Base-by-base conservation (phyloP, 495 filamentous ascomycete genomes). In the Penicillium herquei region DNA sequence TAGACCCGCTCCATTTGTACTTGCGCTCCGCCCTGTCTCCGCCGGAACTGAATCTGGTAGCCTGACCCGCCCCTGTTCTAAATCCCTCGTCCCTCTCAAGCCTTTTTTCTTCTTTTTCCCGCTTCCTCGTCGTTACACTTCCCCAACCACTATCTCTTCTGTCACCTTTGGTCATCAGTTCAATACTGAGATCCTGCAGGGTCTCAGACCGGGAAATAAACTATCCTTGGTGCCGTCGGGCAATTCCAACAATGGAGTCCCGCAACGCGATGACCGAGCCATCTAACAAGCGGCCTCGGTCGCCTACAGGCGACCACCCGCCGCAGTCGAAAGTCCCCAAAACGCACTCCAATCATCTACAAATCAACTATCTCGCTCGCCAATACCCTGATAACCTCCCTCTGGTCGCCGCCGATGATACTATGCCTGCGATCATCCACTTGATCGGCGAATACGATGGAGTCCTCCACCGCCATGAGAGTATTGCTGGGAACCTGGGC, bases 301-400 rank as follows among this genome's bases (percentile, higher is more conserved):
- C 81, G 33, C 79, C 79, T n/a, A 78, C 79, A 5, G 70, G 69
- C 53, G 81, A 83, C 51, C 67, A 70, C 45, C 52, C 61, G 55
- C 63, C 72, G 64, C 58, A 81, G 59, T 71, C 80, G 57, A 84
- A 84, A 67, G 63, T 77, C 17, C 73, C 75, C 58, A 84, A 83
- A 62, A 78, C 74, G 3, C 76, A 74, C 42, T 74, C 73, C 49
- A 82, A 82, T 72, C 75, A 85, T 72, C 72, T 87, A 21, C 87
- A 87, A 61, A 94, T 94, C 76, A 93, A 96, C 68, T 96, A 94
- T 62, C 80, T 94, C 42, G 82, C 83, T 39, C 81, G 85, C 35
- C 85, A 86, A 48, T 81, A 80, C 49, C 72, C 78, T 2, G 79
- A 84, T 35, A 82, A 84, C 59, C 76, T 88, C 1, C 83, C 85